phyloP scores from a whole-genome alignment of 495 filamentous ascomycete species.

The Neurospora africana region DNA sequence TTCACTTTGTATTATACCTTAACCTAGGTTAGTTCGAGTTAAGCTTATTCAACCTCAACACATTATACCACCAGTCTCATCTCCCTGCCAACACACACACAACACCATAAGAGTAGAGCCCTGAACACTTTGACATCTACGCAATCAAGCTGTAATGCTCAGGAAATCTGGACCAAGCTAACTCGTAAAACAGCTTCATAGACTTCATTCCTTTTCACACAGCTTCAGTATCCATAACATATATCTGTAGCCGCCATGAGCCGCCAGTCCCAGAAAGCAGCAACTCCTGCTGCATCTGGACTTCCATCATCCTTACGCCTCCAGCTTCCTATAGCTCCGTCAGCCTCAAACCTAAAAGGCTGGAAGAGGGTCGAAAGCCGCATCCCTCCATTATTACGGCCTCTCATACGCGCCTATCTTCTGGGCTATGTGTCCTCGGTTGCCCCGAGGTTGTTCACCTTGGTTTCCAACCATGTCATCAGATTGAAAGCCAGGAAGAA shows the following conservation, averaged over 20 bases:
- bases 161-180: neutral
- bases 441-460: conserved; percentile 52
- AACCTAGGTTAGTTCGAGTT: neutral
- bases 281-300: neutral
- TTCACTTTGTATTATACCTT: neutral
- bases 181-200: neutral
- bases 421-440: conserved; percentile 65
- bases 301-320: neutral
- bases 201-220: neutral
- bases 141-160: neutral
- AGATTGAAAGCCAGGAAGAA: conserved; percentile 31
- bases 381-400: conserved; percentile 38
- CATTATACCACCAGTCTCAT: neutral
- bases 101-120: neutral
- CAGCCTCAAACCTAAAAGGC: conserved; percentile 6
- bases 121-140: neutral
- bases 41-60: neutral
- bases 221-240: neutral
- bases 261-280: neutral
- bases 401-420: conserved; percentile 62
- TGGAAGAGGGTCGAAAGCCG: conserved; percentile 21
- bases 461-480: conserved; percentile 37
- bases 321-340: neutral
- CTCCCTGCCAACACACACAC: neutral
- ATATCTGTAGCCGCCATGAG: neutral